Base-by-base conservation (phyloP, 2,329 filamentous ascomycete species). In the Cordyceps cicadae region DNA sequence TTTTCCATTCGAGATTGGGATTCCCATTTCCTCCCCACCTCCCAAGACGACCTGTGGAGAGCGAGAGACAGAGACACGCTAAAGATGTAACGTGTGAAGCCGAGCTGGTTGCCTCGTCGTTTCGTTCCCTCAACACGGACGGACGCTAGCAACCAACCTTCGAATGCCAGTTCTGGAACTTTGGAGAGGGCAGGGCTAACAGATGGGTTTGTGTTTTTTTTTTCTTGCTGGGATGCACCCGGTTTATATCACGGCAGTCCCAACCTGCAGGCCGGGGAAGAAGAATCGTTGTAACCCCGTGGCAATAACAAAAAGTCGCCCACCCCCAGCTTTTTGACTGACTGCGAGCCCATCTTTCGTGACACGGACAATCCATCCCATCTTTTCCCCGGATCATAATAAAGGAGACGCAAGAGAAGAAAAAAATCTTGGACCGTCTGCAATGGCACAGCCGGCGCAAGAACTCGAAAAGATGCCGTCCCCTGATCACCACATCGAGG, bases 391-490 rank as follows among this genome's bases (percentile, higher is more conserved):
- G 15, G 46, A 49, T 8, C n/a, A 43, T 37, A 37, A 37, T 11
- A 37, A 11, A 37, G 11, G 34, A 37, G 12, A 37, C 9, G 14
- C 34, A 37, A 37, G 3, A 37, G 12, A 14, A 11, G 34, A 12
- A 14, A 11, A 9, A 12, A 37, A 37, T 24, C 34, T 29, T 14
- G 14, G 14, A n/a, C n/a, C 45, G 19, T 14, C 52, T 54, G 34
- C 32, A 34, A 64, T 62, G 62, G 52, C 59, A 70, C 54, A 76
- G 64, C 26, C 41, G 48, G 15, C 66, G 64, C 29, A 67, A 64
- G 59, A 75, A 64, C 48, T 66, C 65, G 26, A 67, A 43, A 50
- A 69, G 59, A 66, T 67, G 15, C 54, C 57, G 29, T 61, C 24
- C 17, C 8, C n/a, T 34, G 26, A 61, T n/a, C 41, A 58, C 9